A percentile compares a stretch with the other conserved stretches of the same genome.
These are phyloP conservation scores for Eucalyptus cloeziana DNA, from an alignment of 345 rosid genomes.

Conservation along the genomic window DNA sequence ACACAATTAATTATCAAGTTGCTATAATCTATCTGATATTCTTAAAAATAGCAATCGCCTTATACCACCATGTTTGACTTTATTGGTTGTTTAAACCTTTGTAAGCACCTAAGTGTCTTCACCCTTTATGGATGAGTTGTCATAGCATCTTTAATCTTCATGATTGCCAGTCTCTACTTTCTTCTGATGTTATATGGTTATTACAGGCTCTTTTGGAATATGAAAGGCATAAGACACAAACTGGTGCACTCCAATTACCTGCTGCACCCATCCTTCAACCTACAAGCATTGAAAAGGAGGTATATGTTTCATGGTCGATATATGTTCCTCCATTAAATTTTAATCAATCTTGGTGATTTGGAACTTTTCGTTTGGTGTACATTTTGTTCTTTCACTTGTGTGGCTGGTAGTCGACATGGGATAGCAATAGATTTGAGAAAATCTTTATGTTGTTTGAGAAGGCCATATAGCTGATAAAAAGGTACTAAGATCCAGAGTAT, in stretches of 20 bases:
- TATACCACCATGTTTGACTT: background rate
- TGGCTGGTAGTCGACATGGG: background rate
- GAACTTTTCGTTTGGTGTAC: background rate
- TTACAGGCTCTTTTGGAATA: conserved; percentile 79
- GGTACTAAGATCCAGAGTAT: background rate
- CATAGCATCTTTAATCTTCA: background rate
- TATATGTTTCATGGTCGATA: conserved; percentile 4
- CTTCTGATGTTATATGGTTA: conserved; percentile 1
- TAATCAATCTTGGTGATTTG: background rate
- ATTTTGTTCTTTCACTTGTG: background rate
- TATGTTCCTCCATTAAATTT: background rate
- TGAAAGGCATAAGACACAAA: conserved; percentile 59
- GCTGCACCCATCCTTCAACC: conserved; percentile 38
- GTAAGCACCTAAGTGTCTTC: background rate
- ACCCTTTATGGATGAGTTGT: background rate
- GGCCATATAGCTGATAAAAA: background rate
- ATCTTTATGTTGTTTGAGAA: background rate
- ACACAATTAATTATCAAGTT: background rate
- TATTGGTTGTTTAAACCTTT: background rate
- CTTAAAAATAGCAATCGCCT: background rate
- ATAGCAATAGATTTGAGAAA: background rate
- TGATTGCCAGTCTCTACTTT: background rate
- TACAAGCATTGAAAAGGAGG: conserved; percentile 64
- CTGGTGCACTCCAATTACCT: conserved; percentile 70
- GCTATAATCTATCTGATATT: background rate